Conservation (phyloP, 2,329 filamentous ascomycete species). For the Truncatella angustata region DNA sequence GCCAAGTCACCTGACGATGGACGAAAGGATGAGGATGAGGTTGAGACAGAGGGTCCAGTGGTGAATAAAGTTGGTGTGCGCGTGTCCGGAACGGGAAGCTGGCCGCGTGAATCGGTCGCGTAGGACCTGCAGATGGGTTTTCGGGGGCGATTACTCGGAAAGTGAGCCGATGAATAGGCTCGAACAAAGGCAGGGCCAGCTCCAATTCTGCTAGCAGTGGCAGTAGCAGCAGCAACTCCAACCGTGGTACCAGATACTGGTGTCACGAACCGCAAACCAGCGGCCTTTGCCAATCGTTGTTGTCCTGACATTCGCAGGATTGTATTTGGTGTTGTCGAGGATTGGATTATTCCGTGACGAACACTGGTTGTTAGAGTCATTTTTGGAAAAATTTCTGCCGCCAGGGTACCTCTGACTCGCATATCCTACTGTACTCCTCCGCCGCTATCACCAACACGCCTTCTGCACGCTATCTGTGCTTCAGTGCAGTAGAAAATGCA, state of each 20-base stretch:
- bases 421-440: background rate
- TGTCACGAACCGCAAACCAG: conserved; percentile 6
- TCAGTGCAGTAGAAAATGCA: background rate
- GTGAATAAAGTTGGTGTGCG: conserved; percentile 5
- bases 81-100: conserved; percentile 1
- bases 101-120: conserved; percentile 3
- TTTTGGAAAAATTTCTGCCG: conserved; percentile 9
- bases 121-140: conserved; percentile 7
- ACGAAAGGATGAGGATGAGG: background rate
- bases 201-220: background rate
- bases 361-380: conserved; percentile 10
- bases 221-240: too few relatives aligned
- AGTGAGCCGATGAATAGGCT: conserved; percentile 3
- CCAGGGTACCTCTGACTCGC: conserved; percentile 14
- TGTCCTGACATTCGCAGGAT: conserved; percentile 9
- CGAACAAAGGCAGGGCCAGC: background rate
- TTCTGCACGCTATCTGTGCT: background rate
- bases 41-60: background rate
- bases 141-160: conserved; percentile 1
- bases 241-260: too few relatives aligned
- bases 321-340: background rate
- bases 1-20: background rate
- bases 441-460: background rate
- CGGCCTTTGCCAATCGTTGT: conserved; percentile 7
- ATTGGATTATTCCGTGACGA: conserved; percentile 5